These are phyloP conservation scores for Beauveria varroae DNA, from an alignment of 2,329 filamentous ascomycete species.

Conservation along the genomic window DNA sequence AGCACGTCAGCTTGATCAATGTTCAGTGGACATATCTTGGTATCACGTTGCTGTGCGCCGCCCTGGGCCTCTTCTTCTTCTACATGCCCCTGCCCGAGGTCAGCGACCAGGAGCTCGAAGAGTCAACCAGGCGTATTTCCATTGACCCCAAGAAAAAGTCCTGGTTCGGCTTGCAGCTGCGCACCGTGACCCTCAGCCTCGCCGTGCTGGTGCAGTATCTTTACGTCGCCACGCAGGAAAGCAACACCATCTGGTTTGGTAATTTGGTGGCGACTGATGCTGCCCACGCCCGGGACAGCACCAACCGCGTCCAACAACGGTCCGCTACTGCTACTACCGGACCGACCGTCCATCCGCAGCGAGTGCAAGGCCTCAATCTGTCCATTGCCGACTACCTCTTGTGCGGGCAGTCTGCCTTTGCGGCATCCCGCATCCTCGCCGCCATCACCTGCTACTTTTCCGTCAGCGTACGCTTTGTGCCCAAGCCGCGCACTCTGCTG, in stretches of 20 bases:
- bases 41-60: conserved; percentile 66
- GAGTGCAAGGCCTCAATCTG: conserved; percentile 39
- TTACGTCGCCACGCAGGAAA: conserved; percentile 69
- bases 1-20: conserved; percentile 50
- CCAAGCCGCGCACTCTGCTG: conserved; percentile 64
- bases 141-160: conserved; percentile 43
- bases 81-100: conserved; percentile 60
- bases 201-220: conserved; percentile 71
- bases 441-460: conserved; percentile 55
- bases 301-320: conserved; percentile 17
- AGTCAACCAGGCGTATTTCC: conserved; percentile 38
- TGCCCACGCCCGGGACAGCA: conserved; percentile 6
- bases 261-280: conserved; percentile 37
- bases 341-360: conserved; percentile 19
- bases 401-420: conserved; percentile 65
- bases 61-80: conserved; percentile 61
- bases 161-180: conserved; percentile 41
- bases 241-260: conserved; percentile 53
- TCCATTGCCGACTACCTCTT: conserved; percentile 60
- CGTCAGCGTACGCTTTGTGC: conserved; percentile 39
- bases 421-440: conserved; percentile 63
- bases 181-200: conserved; percentile 54
- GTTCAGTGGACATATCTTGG: conserved; percentile 85
- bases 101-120: conserved; percentile 46
- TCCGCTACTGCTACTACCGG: conserved; percentile 20